Conservation (phyloP, 73 alveolate species). For the Tetrahymena thermophila region DNA sequence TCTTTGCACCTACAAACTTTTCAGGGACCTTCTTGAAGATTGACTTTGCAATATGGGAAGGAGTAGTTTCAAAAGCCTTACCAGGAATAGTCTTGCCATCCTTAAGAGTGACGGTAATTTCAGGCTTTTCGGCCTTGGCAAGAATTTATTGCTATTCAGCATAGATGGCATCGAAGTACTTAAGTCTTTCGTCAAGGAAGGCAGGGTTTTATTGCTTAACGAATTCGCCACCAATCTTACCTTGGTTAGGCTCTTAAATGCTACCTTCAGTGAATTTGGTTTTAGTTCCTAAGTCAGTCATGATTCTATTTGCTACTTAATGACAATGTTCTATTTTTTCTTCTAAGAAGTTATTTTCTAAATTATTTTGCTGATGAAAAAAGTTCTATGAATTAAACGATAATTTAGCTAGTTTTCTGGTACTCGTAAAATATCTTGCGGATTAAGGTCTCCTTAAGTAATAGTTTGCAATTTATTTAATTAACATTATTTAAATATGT, state of each 20-base stretch:
- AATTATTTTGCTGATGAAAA: background rate
- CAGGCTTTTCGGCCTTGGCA: conserved; percentile 60
- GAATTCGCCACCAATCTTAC: conserved; percentile 4
- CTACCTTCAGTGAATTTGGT: conserved; percentile 1
- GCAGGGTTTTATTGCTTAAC: conserved; percentile 33
- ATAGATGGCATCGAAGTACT: conserved; percentile 47
- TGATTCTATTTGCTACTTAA: background rate
- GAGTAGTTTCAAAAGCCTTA: conserved; percentile 81
- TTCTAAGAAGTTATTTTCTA: background rate
- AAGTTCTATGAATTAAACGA: background rate
- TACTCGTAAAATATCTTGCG: background rate
- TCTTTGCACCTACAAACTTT: conserved; percentile 85
- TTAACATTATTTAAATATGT: background rate
- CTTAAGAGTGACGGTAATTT: conserved; percentile 80
- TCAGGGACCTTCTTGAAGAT: conserved; percentile 79
- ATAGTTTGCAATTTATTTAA: background rate
- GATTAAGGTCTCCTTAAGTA: background rate
- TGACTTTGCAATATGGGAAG: conserved; percentile 79
- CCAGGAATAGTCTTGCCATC: conserved; percentile 82
- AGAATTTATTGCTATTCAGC: conserved; percentile 27
- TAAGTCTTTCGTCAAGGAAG: conserved; percentile 50
- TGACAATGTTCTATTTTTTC: background rate
- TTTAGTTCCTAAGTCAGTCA: background rate
- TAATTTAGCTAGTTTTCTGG: background rate
- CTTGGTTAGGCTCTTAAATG: background rate